Evolutionary conservation across 23 red algal genomes (phyloP).

Genomic region (Gracilaria domingensis): DNA sequence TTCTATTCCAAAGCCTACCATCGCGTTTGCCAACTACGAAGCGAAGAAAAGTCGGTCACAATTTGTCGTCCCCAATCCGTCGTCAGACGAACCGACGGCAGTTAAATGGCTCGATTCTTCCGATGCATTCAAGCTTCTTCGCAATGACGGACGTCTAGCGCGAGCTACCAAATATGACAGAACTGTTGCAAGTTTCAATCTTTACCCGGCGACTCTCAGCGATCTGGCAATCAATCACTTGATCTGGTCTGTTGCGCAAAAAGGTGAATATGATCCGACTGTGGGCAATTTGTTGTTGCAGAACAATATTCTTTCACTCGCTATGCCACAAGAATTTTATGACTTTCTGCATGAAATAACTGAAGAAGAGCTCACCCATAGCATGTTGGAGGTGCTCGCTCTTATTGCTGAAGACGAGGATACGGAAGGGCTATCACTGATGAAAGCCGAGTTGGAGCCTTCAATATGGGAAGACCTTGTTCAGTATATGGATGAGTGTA

Average conservation of each 20-base stretch:
- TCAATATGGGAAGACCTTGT: conserved; percentile 57
- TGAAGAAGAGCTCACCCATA: conserved; percentile 35
- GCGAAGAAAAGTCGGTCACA: not conserved
- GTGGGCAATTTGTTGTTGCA: conserved; percentile 56
- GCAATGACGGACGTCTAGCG: not conserved
- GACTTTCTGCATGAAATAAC: conserved; percentile 38
- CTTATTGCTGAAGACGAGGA: conserved; percentile 62
- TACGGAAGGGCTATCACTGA: conserved; percentile 37
- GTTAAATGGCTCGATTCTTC: conserved; percentile 5
- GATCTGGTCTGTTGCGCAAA: conserved; percentile 43
- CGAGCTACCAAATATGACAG: conserved; percentile 23
- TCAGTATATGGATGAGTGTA: conserved; percentile 27
- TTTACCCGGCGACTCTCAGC: conserved; percentile 24
- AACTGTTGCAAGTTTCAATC: conserved; percentile 44
- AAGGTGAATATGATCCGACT: conserved; percentile 44
- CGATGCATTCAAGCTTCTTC: conserved; percentile 13
- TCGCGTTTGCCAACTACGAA: conserved; percentile 52
- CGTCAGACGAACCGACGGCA: not conserved
- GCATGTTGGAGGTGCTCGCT: conserved; percentile 65
- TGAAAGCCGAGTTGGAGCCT: conserved; percentile 45
- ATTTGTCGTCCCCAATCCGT: conserved; percentile 11
- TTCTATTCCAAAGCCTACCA: conserved; percentile 15
- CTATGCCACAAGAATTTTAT: conserved; percentile 44
- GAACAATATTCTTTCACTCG: conserved; percentile 54
- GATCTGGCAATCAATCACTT: conserved; percentile 58